Percentiles rank a stretch among this genome's conserved stretches.
Evolutionary conservation across 345 rosid species (phyloP).

Genomic region (Bretschneidera sinensis): DNA sequence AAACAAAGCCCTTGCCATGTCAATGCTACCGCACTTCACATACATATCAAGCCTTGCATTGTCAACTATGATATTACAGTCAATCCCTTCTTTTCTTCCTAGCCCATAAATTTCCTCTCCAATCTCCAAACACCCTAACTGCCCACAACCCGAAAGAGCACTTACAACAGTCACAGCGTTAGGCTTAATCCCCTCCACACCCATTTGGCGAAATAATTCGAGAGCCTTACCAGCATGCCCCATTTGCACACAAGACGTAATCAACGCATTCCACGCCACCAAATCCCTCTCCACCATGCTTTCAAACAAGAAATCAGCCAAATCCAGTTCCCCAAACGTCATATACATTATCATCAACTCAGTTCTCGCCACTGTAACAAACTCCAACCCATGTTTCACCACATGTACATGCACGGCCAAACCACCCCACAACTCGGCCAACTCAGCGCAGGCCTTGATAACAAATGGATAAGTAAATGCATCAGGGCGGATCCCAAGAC

Average conservation of each 20-base stretch:
- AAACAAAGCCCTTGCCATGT: constrained; percentile 28
- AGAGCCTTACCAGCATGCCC: constrained; percentile 36
- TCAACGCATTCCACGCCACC: constrained; percentile 51
- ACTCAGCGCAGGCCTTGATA: constrained; percentile 37
- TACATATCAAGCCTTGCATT: constrained; percentile 46
- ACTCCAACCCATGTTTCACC: constrained; percentile 38
- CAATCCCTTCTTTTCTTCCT: constrained; percentile 23
- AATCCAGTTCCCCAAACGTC: constrained; percentile 33
- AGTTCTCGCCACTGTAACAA: constrained; percentile 33
- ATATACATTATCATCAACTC: constrained; percentile 46
- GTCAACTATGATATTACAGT: constrained; percentile 37
- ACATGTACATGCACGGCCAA: constrained; percentile 32
- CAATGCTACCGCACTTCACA: constrained; percentile 42
- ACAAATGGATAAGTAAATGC: constrained; percentile 43
- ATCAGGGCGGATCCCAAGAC: constrained; percentile 34
- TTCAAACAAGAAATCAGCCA: constrained; percentile 40
- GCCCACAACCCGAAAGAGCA: constrained; percentile 47
- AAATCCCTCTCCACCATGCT: constrained; percentile 47
- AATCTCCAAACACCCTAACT: constrained; percentile 39
- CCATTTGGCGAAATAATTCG: constrained; percentile 30
- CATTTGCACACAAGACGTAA: constrained; percentile 35
- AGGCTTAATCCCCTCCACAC: constrained; percentile 23
- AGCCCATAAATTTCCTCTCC: constrained; percentile 30
- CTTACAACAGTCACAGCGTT: constrained; percentile 40
- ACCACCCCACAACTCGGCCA: constrained; percentile 20